These are phyloP conservation scores for Teratosphaeria zuluensis DNA, from an alignment of 2,329 filamentous ascomycete genomes.

Conservation along the genomic window DNA sequence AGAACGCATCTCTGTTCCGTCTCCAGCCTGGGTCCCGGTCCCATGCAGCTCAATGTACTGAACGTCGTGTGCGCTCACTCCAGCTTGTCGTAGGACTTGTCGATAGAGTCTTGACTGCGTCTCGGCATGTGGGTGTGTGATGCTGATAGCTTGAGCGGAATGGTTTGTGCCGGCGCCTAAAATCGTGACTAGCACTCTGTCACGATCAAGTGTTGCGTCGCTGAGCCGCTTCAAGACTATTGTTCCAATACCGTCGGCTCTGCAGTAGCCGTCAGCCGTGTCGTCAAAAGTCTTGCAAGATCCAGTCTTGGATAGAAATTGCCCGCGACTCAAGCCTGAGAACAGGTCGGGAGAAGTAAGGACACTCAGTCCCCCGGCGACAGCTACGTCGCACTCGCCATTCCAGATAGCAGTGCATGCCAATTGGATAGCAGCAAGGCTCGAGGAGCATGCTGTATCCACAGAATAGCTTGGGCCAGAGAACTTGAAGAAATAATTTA, in stretches of 20 bases:
- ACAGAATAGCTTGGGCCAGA: constrained; percentile 16
- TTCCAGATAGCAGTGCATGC: constrained; percentile 21
- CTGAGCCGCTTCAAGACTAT: constrained; percentile 23
- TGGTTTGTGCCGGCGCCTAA: constrained; percentile 11
- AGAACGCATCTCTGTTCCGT: constrained; percentile 19
- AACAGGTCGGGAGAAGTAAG: constrained; percentile 13
- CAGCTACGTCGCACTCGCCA: constrained; percentile 20
- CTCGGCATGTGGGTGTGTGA: constrained; percentile 19
- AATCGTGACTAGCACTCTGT: constrained; percentile 22
- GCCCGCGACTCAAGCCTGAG: constrained; percentile 13
- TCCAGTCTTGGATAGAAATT: background rate
- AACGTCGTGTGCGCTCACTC: constrained; percentile 15
- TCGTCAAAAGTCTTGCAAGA: constrained; percentile 13
- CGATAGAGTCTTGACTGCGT: constrained; percentile 11
- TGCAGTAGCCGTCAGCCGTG: constrained; percentile 17
- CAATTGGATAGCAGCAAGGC: constrained; percentile 11
- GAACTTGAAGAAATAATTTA: constrained; percentile 19
- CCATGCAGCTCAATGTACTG: constrained; percentile 25
- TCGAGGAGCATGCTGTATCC: constrained; percentile 24
- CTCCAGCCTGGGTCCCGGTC: constrained; percentile 27
- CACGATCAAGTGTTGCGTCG: constrained; percentile 22
- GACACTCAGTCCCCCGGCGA: constrained; percentile 22
- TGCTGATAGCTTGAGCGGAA: constrained; percentile 18
- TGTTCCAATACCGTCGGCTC: constrained; percentile 17
- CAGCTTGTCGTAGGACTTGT: constrained; percentile 5